Percentiles rank a stretch among this genome's conserved stretches.
Evolutionary conservation across 1,139 yeast genomes (phyloP).

Genomic region (Yueomyces sp.): DNA sequence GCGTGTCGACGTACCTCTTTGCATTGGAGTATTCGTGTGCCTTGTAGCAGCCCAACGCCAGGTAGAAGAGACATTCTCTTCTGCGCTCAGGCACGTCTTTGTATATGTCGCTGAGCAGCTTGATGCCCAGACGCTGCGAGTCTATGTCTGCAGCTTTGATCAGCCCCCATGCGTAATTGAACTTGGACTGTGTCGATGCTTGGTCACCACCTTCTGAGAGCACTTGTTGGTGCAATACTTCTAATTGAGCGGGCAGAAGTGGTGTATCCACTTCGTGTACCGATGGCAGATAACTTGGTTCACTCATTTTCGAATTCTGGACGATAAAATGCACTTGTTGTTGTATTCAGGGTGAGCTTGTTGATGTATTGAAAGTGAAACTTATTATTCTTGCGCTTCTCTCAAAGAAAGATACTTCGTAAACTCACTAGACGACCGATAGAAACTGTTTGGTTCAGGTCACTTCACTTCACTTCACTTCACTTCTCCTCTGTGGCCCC

Average conservation of each 20-base stretch:
- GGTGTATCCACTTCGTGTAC: constrained; percentile 34
- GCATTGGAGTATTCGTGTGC: constrained; percentile 81
- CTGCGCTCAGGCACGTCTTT: constrained; percentile 72
- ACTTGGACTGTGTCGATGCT: constrained; percentile 71
- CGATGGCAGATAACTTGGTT: constrained; percentile 19
- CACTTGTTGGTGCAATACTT: constrained; percentile 64
- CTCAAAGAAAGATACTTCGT: background rate
- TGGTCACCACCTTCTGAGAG: constrained; percentile 62
- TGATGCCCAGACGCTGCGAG: constrained; percentile 71
- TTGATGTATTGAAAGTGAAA: background rate
- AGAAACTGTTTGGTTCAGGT: too few relatives aligned
- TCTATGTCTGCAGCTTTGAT: constrained; percentile 51
- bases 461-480: too few relatives aligned
- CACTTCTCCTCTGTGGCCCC: too few relatives aligned
- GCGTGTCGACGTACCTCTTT: constrained; percentile 68
- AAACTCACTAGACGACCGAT: too few relatives aligned
- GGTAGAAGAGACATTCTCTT: constrained; percentile 79
- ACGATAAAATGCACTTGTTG: background rate
- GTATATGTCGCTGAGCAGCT: constrained; percentile 60
- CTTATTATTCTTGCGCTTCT: background rate
- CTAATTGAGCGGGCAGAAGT: constrained; percentile 61
- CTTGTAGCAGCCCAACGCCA: constrained; percentile 80
- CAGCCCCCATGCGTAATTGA: constrained; percentile 95
- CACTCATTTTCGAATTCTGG: constrained; percentile 10
- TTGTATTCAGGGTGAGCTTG: background rate